Base-by-base conservation (phyloP, 192 early-diverging fungal genomes). In the Rhizoclosmatium sp. region DNA sequence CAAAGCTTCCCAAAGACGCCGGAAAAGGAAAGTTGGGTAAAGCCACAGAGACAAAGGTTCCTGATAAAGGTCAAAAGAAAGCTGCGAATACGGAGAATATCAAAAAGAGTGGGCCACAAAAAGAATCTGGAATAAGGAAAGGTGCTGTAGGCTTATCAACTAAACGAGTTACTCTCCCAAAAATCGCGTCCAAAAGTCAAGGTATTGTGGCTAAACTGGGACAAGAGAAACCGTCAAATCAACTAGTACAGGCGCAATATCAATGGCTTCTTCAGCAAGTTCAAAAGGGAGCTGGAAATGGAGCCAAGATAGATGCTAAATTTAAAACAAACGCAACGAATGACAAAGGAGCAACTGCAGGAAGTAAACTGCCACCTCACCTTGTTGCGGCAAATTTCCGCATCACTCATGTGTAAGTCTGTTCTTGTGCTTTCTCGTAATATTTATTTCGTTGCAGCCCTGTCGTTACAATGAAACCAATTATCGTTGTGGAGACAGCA, bases 161-260 rank as follows among this genome's bases (percentile, higher is more conserved):
- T 54, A 7, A 54, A 16, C 5, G 9, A 47, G 46, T 69, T 19
- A 10, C 16, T 16, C 47, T 69, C 2, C 67, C 67, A 21, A 69
- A 47, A 69, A 69, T 69, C 46, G 21, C 67, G 46, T n/a, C 41
- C 44, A 45, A 39, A 3, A 46, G 31, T 31, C 31, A 31, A 31
- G 31, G 31, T 0, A 31, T 31, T 31, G 31, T 31, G 31, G 31
- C 31, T 31, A 31, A 31, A 31, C 31, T 31, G 31, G 31, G 31
- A 31, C 31, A 31, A 31, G 31, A 31, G 51, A 54, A 54, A 12
- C 16, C 39, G 2, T 21, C n/a, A 23, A 69, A 69, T 69, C 67
- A 69, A 44, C 23, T 69, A 21, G 67, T 69, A n/a, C 67, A 69
- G 67, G 67, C 67, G 42, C 67, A 69, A 44, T 69, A 69, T 69